Evolutionary conservation across 2,329 filamentous ascomycete species (phyloP).

Genomic region (Ascochyta lentis): DNA sequence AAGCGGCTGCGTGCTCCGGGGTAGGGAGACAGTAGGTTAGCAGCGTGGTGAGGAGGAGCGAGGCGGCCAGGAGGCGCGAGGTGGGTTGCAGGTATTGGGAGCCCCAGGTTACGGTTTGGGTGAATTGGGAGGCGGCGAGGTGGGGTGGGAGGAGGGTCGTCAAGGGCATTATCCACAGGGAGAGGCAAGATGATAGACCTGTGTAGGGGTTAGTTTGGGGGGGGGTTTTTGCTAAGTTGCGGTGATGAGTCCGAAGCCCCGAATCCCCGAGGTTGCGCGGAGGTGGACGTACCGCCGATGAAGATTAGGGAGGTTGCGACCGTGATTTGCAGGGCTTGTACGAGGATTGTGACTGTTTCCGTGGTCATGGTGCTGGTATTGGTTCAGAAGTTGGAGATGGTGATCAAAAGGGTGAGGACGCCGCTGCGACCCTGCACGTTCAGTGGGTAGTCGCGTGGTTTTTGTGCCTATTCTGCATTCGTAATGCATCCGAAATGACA

Average conservation of each 20-base stretch:
- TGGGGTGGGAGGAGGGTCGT: conserved; percentile 1
- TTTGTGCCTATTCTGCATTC: too few relatives aligned
- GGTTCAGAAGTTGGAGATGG: too few relatives aligned
- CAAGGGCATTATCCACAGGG: conserved; percentile 14
- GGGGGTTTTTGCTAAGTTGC: too few relatives aligned
- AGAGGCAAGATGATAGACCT: conserved; percentile 18
- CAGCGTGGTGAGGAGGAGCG: not conserved
- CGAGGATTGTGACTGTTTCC: not conserved
- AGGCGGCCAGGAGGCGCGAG: conserved; percentile 1
- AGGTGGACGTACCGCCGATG: conserved; percentile 2
- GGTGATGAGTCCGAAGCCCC: too few relatives aligned
- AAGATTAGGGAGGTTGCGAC: conserved; percentile 9
- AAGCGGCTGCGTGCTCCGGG: not conserved
- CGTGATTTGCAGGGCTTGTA: conserved; percentile 9
- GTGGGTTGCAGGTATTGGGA: conserved; percentile 8
- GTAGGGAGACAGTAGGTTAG: not conserved
- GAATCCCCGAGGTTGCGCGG: not conserved
- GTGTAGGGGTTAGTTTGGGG: not conserved
- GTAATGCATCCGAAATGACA: too few relatives aligned
- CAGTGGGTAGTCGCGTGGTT: too few relatives aligned
- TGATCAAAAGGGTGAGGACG: too few relatives aligned
- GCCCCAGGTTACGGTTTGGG: conserved; percentile 13
- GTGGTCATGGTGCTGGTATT: not conserved
- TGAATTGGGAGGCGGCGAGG: conserved; percentile 6
- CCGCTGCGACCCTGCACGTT: too few relatives aligned